Evolutionary conservation across 306 rosid genomes (phyloP), one percentile per base, ranked within the genome.

Genomic region (Dalbergia oliveri): DNA sequence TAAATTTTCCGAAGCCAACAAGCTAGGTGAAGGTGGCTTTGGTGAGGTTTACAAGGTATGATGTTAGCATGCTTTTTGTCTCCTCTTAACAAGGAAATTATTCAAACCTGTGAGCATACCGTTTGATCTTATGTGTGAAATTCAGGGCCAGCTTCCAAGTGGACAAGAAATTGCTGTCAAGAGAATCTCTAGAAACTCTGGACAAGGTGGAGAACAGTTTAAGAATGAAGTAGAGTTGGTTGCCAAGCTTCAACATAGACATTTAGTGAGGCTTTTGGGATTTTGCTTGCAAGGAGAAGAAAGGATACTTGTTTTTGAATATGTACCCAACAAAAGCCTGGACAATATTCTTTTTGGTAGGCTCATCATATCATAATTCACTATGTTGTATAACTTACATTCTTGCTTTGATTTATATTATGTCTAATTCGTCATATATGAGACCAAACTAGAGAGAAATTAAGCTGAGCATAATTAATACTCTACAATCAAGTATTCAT

Each of bases 1-100:
- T 45, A 81, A 84, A 4, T 90, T 90, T 44, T 84, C 88, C 4
- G 68, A 34, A 11, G 86, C 78, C 8, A 82, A 84, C 76, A 82
- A 80, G 77, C 34, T 90, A 9, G 94, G 88, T 4, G 85, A 72
- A 78, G 94, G 94, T 34, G 91, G 91, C 35, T 86, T 88, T 76
- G 89, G 90, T 7, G 74, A 16, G 57, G 91, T 88, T 61, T 90
- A 65, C 83, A 86, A 88, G 88, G 94, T 90, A 80, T 9, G 44
- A 16, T 62, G 39, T 35, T 23, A 10, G 45, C n/a, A 13, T 13
- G 43, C 33, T 18, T 65, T 78, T 33, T 72, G 34, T 34, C 73
- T 73, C 45, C 69, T 56, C 4, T 7, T 66, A 41, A 54, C 65
- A 44, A 72, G 34, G 60, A 63, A 69, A 54, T n/a, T 9, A 39